These are phyloP conservation scores for Cornus suecica DNA, from an alignment of 148 eudicot species.

Conservation along the genomic window DNA sequence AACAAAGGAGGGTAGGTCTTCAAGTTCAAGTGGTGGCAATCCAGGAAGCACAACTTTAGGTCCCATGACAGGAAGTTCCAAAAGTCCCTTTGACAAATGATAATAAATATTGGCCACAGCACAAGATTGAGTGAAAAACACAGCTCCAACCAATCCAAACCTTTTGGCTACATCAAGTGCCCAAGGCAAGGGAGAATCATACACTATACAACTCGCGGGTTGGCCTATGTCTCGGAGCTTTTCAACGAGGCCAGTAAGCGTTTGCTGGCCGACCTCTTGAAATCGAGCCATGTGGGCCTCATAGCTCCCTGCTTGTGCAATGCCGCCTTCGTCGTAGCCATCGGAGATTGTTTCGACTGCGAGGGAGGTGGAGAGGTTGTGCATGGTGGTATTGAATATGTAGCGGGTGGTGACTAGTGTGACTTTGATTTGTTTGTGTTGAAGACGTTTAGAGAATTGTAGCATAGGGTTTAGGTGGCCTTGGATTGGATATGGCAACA, in stretches of 20 bases:
- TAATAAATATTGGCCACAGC: background rate
- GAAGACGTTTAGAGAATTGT: constrained; percentile 51
- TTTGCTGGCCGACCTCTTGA: background rate
- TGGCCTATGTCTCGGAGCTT: background rate
- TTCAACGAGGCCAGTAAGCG: background rate
- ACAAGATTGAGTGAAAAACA: background rate
- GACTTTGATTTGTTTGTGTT: constrained; percentile 41
- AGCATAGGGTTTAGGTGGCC: constrained; percentile 44
- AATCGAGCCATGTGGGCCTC: background rate
- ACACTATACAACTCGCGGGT: background rate
- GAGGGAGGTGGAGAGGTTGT: background rate
- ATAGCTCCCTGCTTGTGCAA: background rate
- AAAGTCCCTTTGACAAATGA: background rate
- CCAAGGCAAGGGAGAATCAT: background rate
- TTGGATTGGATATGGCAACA: background rate
- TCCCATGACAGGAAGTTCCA: background rate
- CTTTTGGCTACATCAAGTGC: background rate
- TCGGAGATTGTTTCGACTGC: background rate
- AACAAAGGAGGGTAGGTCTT: background rate
- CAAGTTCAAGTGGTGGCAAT: background rate
- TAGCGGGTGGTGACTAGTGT: constrained; percentile 33
- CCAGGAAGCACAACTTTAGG: background rate
- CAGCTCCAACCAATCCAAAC: background rate
- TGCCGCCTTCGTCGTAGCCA: background rate
- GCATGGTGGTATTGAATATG: constrained; percentile 29